Evolutionary conservation across 805 yeast species (phyloP), one percentile per base, ranked within the genome.

Genomic region (Spathaspora sp.): DNA sequence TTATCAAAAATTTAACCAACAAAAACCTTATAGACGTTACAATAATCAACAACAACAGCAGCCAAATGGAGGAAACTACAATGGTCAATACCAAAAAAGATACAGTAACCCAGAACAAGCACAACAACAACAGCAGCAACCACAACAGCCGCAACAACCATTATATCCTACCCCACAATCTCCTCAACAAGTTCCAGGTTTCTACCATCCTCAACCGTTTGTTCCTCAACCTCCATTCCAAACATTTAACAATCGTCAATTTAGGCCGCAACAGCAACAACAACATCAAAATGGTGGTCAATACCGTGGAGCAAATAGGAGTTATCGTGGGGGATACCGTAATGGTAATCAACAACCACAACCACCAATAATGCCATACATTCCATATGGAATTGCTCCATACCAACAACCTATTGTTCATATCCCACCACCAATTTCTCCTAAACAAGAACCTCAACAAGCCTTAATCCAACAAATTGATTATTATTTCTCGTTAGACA

Each of bases 401-500:
- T 51, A 47, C 14, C 57, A 49, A 40, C 55, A 47, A 35, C 55
- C 55, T 32, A 38, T 57, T 19, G 62, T 61, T 31, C 70, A 64
- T 51, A 69, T 72, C 23, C 78, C 79, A 17, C 79, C 79, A 20
- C 78, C 79, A 49, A 74, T 74, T 55, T 72, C 77, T 46, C 77
- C 78, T 18, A 71, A 74, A 59, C 78, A 74, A 59, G 73, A 73
- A 53, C 79, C 78, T 29, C 67, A 65, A 53, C 68, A 68, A 56
- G 79, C 79, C 38, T 74, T 74, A 58, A 66, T 65, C 48, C 67
- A 71, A 53, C 98, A 92, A 75, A 75, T 93, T 49, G 94, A 89
- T 65, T 94, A 94, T 75, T 94, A 94, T 69, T 88, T 94, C 72
- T 86, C 96, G 29, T 76, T 85, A 48, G 96, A 90, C 60, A 94